Base-by-base conservation (phyloP, 192 early-diverging fungal genomes). In the Coemansia sp. region DNA sequence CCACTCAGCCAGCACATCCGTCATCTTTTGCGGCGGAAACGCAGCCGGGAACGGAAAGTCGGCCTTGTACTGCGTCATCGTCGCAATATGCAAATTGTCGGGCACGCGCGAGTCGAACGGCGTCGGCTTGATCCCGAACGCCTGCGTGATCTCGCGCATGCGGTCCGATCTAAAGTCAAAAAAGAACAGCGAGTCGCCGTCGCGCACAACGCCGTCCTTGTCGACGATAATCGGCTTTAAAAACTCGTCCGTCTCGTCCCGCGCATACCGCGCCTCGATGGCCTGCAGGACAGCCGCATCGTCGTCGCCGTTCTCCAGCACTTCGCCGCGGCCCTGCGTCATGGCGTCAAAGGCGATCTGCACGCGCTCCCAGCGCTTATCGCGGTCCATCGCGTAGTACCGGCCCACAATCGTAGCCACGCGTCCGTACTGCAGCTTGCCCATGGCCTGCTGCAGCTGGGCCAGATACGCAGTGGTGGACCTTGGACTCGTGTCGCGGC, bases 381-480 rank as follows among this genome's bases (percentile, higher is more conserved):
- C 97, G 70, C 97, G 90, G 75, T 99, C 97, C 97, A 99, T 99
- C 51, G 95, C 95, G 69, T 97, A 99, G 86, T 99, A 99, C 41
- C 97, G 87, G 22, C 97, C 97, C 9, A 86, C 80, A 46, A 98
- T 85, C 26, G 92, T 93, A 11, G 95, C 94, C n/a, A 99, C 39
- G 58, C 80, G 80, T 52, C 95, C 94, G 77, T 94, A 97, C 59
- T 43, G 42, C 75, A 66, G 53, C 27, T 46, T 48, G 23, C 71
- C 57, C 56, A 89, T 58, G 56, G 83, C 80, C 31, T 82, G 53
- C 61, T 58, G 66, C 60, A 97, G 79, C 59, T 90, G 78, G 55
- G 79, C 61, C 51, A 95, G 60, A 71, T 99, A 99, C 47, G 71
- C 86, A 38, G 81, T 74, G 17, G 91, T 68, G 22, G 93, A 96